Evolutionary conservation across 139 green algal species (phyloP).

Genomic region (Ostreobium quekettii): DNA sequence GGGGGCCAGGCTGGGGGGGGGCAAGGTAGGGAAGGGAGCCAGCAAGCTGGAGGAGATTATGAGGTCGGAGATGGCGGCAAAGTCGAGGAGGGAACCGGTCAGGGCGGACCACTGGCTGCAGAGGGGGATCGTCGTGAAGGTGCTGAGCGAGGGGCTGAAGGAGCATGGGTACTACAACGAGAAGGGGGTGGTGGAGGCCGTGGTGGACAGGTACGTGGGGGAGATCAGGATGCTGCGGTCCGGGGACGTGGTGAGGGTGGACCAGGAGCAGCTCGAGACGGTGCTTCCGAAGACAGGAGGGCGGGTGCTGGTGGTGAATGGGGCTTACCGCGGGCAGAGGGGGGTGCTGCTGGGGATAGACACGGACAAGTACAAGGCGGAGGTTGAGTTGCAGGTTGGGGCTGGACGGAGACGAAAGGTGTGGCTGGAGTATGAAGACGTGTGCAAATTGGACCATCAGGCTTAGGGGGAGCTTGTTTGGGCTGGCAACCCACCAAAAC

Average conservation of each 20-base stretch:
- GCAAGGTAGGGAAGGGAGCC: conserved; percentile 16
- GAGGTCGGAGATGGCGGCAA: conserved; percentile 33
- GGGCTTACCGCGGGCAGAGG: conserved; percentile 43
- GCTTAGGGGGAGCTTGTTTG: too few relatives aligned
- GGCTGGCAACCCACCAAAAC: too few relatives aligned
- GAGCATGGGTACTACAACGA: conserved; percentile 85
- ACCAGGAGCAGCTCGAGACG: conserved; percentile 90
- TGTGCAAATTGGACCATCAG: conserved; percentile 59
- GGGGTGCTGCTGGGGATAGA: conserved; percentile 54
- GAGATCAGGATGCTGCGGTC: conserved; percentile 68
- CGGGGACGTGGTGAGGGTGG: conserved; percentile 69
- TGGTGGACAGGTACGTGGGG: conserved; percentile 66
- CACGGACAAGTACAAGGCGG: conserved; percentile 56
- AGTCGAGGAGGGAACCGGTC: not conserved
- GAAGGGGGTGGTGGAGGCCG: conserved; percentile 71
- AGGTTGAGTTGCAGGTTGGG: conserved; percentile 44
- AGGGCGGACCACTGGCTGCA: conserved; percentile 53
- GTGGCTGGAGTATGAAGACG: conserved; percentile 85
- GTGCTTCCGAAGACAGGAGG: conserved; percentile 61
- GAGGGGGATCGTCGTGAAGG: conserved; percentile 82
- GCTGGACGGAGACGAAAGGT: conserved; percentile 35
- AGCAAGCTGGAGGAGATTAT: conserved; percentile 75
- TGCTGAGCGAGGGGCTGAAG: conserved; percentile 67
- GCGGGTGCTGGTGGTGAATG: conserved; percentile 68
- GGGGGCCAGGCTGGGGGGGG: not conserved